phyloP scores from a whole-genome alignment of 2,329 filamentous ascomycete genomes.

The Phyllosticta ampelicida region DNA sequence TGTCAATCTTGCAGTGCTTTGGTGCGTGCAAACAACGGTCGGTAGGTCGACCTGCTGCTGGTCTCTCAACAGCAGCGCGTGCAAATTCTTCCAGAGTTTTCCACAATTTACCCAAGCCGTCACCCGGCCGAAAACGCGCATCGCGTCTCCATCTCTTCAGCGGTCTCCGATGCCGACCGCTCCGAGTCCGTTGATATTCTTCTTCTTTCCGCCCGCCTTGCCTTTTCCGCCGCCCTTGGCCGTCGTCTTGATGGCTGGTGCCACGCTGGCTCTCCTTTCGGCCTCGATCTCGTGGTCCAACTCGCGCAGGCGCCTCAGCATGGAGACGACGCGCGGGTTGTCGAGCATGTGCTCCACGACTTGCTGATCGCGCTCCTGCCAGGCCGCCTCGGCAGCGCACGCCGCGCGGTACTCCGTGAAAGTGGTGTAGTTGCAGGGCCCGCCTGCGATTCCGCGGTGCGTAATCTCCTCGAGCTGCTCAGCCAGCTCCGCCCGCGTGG shows the following conservation, averaged over 20 bases:
- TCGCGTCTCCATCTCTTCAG: not conserved
- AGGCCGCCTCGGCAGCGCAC: slow-evolving; percentile 6
- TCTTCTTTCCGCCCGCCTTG: slow-evolving; percentile 2
- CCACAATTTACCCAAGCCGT: not conserved
- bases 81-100: not conserved
- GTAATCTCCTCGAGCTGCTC: slow-evolving; percentile 10
- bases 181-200: not conserved
- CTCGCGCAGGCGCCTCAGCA: slow-evolving; percentile 3
- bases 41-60: not conserved
- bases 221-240: slow-evolving; percentile 3
- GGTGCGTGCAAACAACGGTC: not conserved
- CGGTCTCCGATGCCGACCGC: not conserved
- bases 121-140: not conserved
- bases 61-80: not conserved
- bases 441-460: slow-evolving; percentile 4
- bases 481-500: slow-evolving; percentile 7
- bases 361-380: slow-evolving; percentile 9
- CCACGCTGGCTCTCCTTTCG: not conserved
- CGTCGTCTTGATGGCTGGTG: not conserved
- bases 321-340: slow-evolving; percentile 3
- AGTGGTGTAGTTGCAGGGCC: not conserved
- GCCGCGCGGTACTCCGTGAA: slow-evolving; percentile 6
- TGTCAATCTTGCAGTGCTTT: not conserved
- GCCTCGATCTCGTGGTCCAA: slow-evolving; percentile 6
- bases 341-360: slow-evolving; percentile 10